A percentile compares a stretch with the other conserved stretches of the same genome.
Evolutionary conservation across 305 asterid genomes (phyloP).

Genomic region (Fraxinus sp.): DNA sequence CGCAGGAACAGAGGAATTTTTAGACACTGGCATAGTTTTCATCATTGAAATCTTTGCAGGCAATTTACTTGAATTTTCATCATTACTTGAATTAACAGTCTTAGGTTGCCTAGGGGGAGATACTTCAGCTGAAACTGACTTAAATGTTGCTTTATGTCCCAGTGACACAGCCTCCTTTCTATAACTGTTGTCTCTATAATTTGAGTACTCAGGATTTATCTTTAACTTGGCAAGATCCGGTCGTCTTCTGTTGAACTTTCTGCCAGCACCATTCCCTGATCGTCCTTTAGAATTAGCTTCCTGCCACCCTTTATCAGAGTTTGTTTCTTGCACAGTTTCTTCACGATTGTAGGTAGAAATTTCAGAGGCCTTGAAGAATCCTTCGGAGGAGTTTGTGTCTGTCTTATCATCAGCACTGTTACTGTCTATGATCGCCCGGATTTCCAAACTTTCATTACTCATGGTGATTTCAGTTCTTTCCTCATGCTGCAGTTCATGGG

Average conservation of each 20-base stretch:
- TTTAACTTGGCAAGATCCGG: constrained; percentile 77
- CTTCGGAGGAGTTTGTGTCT: constrained; percentile 36
- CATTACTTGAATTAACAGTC: constrained; percentile 32
- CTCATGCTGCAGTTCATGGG: constrained; percentile 49
- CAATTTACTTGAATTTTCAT: constrained; percentile 53
- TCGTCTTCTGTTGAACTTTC: constrained; percentile 63
- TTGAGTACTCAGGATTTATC: constrained; percentile 46
- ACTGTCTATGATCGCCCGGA: constrained; percentile 32
- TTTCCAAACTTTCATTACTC: constrained; percentile 37
- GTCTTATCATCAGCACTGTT: constrained; percentile 42
- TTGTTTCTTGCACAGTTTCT: constrained; percentile 47
- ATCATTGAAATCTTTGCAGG: constrained; percentile 42
- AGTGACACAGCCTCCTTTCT: constrained; percentile 58
- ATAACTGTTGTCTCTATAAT: constrained; percentile 44
- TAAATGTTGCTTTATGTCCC: constrained; percentile 54
- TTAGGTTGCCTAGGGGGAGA: constrained; percentile 49
- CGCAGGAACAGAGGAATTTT: constrained; percentile 50
- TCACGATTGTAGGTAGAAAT: constrained; percentile 30
- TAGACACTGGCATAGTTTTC: constrained; percentile 44
- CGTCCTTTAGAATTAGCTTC: constrained; percentile 89
- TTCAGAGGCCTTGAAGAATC: constrained; percentile 29
- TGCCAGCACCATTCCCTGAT: constrained; percentile 53
- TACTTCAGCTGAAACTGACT: constrained; percentile 45
- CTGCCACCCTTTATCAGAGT: constrained; percentile 93
- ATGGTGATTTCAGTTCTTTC: constrained; percentile 43